Evolutionary conservation across 345 rosid genomes (phyloP).

Genomic region (Eucalyptus curtisii): DNA sequence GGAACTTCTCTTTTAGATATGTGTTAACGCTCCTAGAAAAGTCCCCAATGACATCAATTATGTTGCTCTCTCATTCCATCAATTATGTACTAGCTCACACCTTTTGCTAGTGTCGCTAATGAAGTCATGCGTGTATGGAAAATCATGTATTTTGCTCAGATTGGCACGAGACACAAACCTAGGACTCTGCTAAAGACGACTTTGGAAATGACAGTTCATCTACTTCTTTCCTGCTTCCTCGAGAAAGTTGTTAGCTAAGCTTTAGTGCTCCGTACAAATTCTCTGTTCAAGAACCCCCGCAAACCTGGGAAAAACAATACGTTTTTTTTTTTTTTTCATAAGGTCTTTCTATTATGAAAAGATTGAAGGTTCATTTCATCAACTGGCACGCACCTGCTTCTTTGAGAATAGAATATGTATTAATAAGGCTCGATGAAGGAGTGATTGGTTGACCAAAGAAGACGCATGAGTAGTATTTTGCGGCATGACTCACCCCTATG

Average conservation of each 20-base stretch:
- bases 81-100: background rate
- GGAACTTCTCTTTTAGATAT: background rate
- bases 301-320: background rate
- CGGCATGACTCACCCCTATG: background rate
- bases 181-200: background rate
- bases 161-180: background rate
- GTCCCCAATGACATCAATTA: background rate
- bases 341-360: background rate
- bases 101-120: background rate
- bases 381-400: background rate
- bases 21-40: background rate
- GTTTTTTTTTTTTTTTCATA: background rate
- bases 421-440: background rate
- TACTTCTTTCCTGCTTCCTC: background rate
- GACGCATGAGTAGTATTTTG: background rate
- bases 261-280: background rate
- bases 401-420: background rate
- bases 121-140: background rate
- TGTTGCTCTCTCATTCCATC: background rate
- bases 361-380: background rate
- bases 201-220: background rate
- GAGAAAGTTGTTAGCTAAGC: background rate
- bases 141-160: background rate
- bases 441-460: background rate
- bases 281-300: background rate